Evolutionary conservation across 176 grass and related monocot genomes (phyloP).

Genomic region (Paspalum notatum): DNA sequence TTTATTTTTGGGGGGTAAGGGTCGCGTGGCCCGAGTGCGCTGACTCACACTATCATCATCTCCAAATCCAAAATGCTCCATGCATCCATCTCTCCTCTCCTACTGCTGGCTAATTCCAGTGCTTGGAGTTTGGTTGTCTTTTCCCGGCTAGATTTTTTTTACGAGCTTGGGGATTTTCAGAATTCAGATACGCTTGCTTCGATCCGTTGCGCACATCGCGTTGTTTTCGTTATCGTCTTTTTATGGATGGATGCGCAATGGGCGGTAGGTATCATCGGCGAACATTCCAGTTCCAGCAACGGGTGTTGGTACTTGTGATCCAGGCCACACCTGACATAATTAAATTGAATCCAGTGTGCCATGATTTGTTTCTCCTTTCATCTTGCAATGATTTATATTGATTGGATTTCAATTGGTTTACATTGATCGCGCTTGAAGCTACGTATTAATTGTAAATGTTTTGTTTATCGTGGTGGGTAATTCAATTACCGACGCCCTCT

Average conservation of each 20-base stretch:
- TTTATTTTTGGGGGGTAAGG: conserved; percentile 37
- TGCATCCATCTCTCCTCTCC: background rate
- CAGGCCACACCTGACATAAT: too few species aligned
- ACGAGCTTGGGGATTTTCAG: background rate
- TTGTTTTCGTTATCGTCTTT: conserved; percentile 4
- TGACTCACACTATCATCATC: conserved; percentile 19
- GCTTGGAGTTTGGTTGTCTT: background rate
- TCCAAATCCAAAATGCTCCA: too few species aligned
- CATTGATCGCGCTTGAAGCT: too few species aligned
- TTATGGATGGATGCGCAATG: too few species aligned
- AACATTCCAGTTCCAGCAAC: conserved; percentile 7
- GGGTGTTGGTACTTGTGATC: too few species aligned
- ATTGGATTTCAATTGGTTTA: background rate
- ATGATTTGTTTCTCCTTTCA: too few species aligned
- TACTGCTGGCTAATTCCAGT: background rate
- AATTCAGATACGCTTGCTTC: conserved; percentile 17
- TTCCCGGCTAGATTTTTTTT: background rate
- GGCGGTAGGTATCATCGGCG: conserved; percentile 2
- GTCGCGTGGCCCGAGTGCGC: conserved; percentile 34
- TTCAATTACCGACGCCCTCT: background rate
- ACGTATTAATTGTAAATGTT: too few species aligned
- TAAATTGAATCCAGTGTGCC: background rate
- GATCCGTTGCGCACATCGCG: background rate
- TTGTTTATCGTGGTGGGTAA: background rate
- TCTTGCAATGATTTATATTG: background rate